Evolutionary conservation across 371 early-diverging fungal species (phyloP), one percentile per base, ranked within the genome.

Genomic region (Lichtheimia corymbifera): DNA sequence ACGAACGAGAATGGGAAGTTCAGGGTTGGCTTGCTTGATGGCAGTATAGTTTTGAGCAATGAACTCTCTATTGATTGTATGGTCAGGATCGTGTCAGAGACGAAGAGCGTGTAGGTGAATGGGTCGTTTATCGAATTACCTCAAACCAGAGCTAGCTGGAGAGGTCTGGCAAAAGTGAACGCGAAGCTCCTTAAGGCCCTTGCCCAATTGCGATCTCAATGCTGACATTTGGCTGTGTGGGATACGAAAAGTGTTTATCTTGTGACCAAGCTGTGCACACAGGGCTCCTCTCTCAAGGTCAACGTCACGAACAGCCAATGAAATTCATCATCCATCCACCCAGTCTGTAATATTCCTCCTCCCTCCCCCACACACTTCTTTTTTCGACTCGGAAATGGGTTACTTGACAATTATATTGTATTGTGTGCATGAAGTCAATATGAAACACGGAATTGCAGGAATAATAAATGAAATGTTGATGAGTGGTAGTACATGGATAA

Each of bases 381-480:
- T 22, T 22, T 9, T 35, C 4, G 9, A 35, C 28, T 22, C 7
- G 11, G 11, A 35, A 9, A n/a, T n/a, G 11, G 2, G 9, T 11
- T 35, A 35, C 9, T 35, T 6, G 11, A 35, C 35, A 11, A 11
- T 35, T 35, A 9, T 35, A 35, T 1, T 68, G 50, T n/a, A 73
- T 59, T 22, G 54, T 57, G 22, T 86, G 73, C 18, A 90, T 92
- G 80, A 97, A 97, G 35, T 79, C 71, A 18, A 97, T 90, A 15
- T 70, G 76, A 70, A 96, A 96, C 44, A 97, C 89, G 4, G 84
- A 71, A 69, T 97, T 97, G 17, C 96, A 96, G 72, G 95, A 96
- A 4, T 75, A 61, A 44, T 65, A 64, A 13, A 59, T 51, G 51
- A 24, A 51, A 12, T 14, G 22, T 51, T 27, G 27, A 51, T 51